Conservation (phyloP, 805 yeast genomes). For the Priceomyces carsonii region DNA sequence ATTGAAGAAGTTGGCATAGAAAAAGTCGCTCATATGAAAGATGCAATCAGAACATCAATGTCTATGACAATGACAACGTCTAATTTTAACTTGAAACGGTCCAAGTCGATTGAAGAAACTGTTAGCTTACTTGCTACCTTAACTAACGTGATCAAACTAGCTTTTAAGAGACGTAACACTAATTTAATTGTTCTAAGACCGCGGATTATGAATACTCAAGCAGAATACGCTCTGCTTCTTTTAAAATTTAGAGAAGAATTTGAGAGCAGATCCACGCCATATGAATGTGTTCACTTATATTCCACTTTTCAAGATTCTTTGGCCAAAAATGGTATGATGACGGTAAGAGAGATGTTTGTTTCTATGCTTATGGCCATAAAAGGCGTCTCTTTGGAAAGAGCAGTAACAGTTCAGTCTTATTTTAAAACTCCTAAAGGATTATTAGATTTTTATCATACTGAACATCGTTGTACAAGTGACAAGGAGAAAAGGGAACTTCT, state of each 20-base stretch:
- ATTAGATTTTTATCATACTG: constrained; percentile 45
- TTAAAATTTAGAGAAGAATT: constrained; percentile 47
- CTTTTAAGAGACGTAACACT: constrained; percentile 25
- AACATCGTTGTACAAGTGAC: constrained; percentile 16
- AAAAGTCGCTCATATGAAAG: constrained; percentile 46
- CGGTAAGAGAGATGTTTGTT: constrained; percentile 75
- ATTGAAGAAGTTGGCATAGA: constrained; percentile 68
- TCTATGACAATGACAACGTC: constrained; percentile 67
- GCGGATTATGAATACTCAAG: constrained; percentile 47
- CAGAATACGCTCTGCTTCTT: constrained; percentile 47
- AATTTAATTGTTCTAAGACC: constrained; percentile 55
- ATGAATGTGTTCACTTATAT: constrained; percentile 39
- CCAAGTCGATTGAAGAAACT: constrained; percentile 75
- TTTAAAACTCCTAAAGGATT: constrained; percentile 71
- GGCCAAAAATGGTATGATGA: constrained; percentile 67
- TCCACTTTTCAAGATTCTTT: constrained; percentile 60
- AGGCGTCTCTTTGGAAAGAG: constrained; percentile 86
- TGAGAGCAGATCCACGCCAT: constrained; percentile 22
- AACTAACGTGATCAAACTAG: constrained; percentile 44
- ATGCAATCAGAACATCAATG: constrained; percentile 75
- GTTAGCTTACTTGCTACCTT: constrained; percentile 55
- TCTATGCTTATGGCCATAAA: constrained; percentile 74
- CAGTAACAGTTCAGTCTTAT: constrained; percentile 66
- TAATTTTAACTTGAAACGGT: constrained; percentile 65
- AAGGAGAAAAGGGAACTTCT: constrained; percentile 31